These are phyloP conservation scores for Cladosporium sp. DNA, from an alignment of 2,329 filamentous ascomycete genomes.

Conservation along the genomic window DNA sequence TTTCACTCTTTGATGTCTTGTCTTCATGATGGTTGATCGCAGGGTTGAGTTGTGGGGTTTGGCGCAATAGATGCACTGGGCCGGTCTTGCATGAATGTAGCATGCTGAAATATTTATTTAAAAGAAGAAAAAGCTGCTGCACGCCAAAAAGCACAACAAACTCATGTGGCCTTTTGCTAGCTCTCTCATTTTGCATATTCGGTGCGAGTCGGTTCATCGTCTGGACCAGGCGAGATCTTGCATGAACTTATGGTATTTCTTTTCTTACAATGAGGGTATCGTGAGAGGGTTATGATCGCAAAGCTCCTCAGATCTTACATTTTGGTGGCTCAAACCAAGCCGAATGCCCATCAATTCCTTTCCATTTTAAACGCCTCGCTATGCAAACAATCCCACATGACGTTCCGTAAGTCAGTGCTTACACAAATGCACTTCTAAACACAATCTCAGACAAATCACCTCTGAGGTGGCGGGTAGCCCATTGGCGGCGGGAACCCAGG, in stretches of 20 bases:
- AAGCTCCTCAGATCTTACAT: constrained; percentile 2
- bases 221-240: neutral
- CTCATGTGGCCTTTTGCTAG: neutral
- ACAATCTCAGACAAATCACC: neutral
- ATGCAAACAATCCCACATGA: constrained; percentile 9
- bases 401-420: neutral
- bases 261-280: neutral
- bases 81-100: constrained; percentile 17
- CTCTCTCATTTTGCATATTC: neutral
- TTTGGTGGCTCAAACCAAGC: neutral
- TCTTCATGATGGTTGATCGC: constrained; percentile 7
- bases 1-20: constrained; percentile 7
- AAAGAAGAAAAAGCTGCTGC: constrained; percentile 18
- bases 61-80: constrained; percentile 13
- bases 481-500: neutral
- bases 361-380: constrained; percentile 11
- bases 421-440: neutral
- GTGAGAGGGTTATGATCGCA: neutral
- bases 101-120: constrained; percentile 16
- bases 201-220: neutral
- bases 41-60: constrained; percentile 10
- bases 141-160: constrained; percentile 11
- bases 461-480: constrained; percentile 4
- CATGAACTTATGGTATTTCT: neutral
- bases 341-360: neutral